These are phyloP conservation scores for Wickerhamomyces canadensis DNA, from an alignment of 805 yeast species.

Conservation along the genomic window DNA sequence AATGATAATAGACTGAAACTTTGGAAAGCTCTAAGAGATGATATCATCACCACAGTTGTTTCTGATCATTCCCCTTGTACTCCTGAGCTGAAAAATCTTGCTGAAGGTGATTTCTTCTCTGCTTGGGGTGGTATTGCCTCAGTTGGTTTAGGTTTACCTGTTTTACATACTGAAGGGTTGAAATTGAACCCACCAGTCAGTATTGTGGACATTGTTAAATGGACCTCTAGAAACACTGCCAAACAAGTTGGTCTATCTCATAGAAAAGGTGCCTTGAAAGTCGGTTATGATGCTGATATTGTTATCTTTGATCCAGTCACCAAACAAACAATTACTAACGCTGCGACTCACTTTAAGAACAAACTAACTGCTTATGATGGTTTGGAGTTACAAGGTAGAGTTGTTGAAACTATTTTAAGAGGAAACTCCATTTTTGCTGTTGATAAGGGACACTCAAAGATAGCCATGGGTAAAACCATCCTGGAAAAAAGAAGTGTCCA, in stretches of 20 bases:
- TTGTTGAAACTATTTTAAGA: slow-evolving; percentile 72
- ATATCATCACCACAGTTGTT: slow-evolving; percentile 75
- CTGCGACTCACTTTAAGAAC: slow-evolving; percentile 68
- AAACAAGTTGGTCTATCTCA: slow-evolving; percentile 74
- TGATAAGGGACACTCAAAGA: slow-evolving; percentile 44
- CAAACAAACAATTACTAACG: slow-evolving; percentile 44
- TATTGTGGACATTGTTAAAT: slow-evolving; percentile 58
- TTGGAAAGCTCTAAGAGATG: slow-evolving; percentile 71
- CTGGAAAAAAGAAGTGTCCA: slow-evolving; percentile 48
- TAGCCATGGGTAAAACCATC: slow-evolving; percentile 54
- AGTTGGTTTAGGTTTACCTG: slow-evolving; percentile 84
- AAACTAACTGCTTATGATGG: slow-evolving; percentile 88
- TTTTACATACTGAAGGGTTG: slow-evolving; percentile 70
- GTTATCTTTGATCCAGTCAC: slow-evolving; percentile 69
- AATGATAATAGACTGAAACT: slow-evolving; percentile 63
- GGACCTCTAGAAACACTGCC: slow-evolving; percentile 85
- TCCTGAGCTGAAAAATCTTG: slow-evolving; percentile 78
- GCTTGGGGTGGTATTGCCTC: slow-evolving; percentile 98
- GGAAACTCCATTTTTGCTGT: slow-evolving; percentile 65
- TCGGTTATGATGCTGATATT: slow-evolving; percentile 87
- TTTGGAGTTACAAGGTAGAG: slow-evolving; percentile 59
- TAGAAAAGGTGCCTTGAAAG: slow-evolving; percentile 63
- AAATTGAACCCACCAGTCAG: slow-evolving; percentile 46
- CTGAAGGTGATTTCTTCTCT: slow-evolving; percentile 77
- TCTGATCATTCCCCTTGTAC: slow-evolving; percentile 97